Percentiles rank a stretch among this genome's conserved stretches.
phyloP scores from a whole-genome alignment of 2,329 filamentous ascomycete genomes.

The Camillea tinctor region DNA sequence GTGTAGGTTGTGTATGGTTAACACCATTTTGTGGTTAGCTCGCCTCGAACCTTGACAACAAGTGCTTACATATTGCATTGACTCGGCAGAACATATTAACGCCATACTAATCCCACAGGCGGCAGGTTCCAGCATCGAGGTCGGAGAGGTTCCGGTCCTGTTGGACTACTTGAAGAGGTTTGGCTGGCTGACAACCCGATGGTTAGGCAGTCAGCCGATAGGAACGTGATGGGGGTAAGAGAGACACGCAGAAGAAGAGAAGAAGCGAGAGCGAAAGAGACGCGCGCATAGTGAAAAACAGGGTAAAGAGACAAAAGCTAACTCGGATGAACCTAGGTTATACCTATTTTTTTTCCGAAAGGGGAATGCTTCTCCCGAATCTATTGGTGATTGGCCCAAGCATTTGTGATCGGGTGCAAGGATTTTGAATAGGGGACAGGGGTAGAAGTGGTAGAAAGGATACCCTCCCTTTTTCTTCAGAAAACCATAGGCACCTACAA shows the following conservation, averaged over 20 bases:
- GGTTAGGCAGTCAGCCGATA: neutral
- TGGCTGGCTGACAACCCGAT: neutral
- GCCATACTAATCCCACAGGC: neutral
- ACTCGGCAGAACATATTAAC: neutral
- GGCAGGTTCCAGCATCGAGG: neutral
- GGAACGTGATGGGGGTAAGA: neutral
- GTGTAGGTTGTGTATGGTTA: neutral
- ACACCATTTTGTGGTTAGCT: neutral
- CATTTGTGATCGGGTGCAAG: neutral
- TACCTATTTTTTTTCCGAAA: neutral
- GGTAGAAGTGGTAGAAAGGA: neutral
- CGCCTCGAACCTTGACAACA: neutral
- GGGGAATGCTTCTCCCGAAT: neutral
- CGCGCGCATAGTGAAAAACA: neutral
- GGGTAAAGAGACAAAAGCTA: neutral
- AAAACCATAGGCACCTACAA: too few species aligned
- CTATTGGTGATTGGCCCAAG: neutral
- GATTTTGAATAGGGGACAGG: neutral
- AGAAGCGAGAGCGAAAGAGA: neutral
- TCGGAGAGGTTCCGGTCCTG: neutral
- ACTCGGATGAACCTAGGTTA: neutral
- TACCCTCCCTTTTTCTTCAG: neutral
- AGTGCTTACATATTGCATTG: too few species aligned
- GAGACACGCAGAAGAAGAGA: too few species aligned
- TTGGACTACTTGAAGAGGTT: neutral